Evolutionary conservation across 2,329 filamentous ascomycete species (phyloP), one percentile per base, ranked within the genome.

Genomic region (Laburnicola sp.): DNA sequence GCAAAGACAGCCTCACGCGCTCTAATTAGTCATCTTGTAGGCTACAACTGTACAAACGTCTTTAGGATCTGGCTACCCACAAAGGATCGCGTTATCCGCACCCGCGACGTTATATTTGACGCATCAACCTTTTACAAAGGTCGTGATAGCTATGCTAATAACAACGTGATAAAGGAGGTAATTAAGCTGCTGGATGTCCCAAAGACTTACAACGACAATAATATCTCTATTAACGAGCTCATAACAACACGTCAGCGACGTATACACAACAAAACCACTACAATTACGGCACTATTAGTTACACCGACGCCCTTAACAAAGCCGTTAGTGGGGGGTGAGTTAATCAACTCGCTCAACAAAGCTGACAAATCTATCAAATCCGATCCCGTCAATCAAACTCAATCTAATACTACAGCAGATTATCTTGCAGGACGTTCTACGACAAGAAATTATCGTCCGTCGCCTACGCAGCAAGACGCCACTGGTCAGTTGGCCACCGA

Each of bases 41-140:
- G 54, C 37, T 60, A 62, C 23, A 36, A 63, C 39, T 39, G 47
- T 1, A 54, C 45, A 2, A 62, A 63, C 38, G 59, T 63, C 27
- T 62, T 48, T 39, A 6, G 44, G 26, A 23, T 62, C 26, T 59
- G 16, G 52, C 26, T 51, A 11, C 56, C 43, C 42, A 45, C 11
- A 3, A 38, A 25, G n/a, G 32, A 53, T 16, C 2, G 28, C 3
- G 31, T 51, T 10, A 38, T 54, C 2, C 42, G 10, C 16, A 35
- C 16, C 4, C 16, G 16, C 11, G 2, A 35, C 2, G 16, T 35
- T 35, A 3, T 35, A 1, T 35, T 35, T 35, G 4, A 35, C 16
- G 16, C 11, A 35, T 35, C 16, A 35, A 35, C 16, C 16, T 35
- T 11, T n/a, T 43, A 5, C 11, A 22, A 0, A 16, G 48, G 7